Base-by-base conservation (phyloP, 2,329 filamentous ascomycete genomes). In the Xylaria sp. region DNA sequence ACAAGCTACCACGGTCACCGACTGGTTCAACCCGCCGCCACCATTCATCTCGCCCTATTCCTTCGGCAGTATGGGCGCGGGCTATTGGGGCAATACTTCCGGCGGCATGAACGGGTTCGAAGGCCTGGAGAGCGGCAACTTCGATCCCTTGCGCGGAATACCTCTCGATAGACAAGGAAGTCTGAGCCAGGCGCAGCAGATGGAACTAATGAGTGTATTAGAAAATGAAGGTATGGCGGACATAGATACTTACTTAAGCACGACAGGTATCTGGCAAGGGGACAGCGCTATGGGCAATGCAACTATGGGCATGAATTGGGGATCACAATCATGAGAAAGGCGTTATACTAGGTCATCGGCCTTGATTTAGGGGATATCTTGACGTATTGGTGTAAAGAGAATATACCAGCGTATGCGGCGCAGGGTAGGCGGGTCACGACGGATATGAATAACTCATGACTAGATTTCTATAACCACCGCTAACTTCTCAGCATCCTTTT, bases 141-240 rank as follows among this genome's bases (percentile, higher is more conserved):
- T 68, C 33, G 60, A 66, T 13, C 67, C 74, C 49, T 65, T 74
- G 8, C 52, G 67, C 38, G 67, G 67, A 25, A 49, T 75, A n/a
- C 71, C 75, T 3, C 75, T 78, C 25, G 84, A 85, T 72, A 84
- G 82, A 61, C 87, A 86, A 70, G 92, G 87, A 66, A 90, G 83
- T 61, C 79, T 96, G 31, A 93, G 88, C 61, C 89, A 93, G 65
- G 86, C 92, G 71, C 91, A 96, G 75, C 92, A 95, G 76, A 78
- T 89, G 65, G 91, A 96, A 78, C 80, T 96, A 37, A 92, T 96
- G 90, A 87, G 88, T 57, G 87, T 88, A 49, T 82, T 96, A 33
- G 90, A 95, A 74, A 90, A 80, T 68, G 85, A 89, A 66, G 87
- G 87, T 0, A 78, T 88, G 72, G 79, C 78, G 25, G 86, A 88